phyloP scores from a whole-genome alignment of 768 basidiomycete genomes.

The Chalciporus piperatus region DNA sequence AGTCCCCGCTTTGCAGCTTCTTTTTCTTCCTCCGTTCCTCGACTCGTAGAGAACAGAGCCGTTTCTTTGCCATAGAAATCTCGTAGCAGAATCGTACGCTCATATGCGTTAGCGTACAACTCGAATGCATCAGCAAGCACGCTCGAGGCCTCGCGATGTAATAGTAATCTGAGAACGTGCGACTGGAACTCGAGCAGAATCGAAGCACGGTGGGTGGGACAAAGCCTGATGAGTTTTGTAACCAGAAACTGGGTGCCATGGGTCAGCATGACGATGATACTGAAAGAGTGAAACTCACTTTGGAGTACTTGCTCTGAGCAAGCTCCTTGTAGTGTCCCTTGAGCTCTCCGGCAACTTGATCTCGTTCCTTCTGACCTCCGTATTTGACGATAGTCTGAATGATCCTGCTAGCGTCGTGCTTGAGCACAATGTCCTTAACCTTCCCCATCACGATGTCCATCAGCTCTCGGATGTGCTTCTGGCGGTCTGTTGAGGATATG shows the following conservation, averaged over 20 bases:
- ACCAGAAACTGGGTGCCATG: conserved; percentile 61
- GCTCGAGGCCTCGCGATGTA: conserved; percentile 81
- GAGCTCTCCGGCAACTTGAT: conserved; percentile 80
- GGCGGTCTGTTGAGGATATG: conserved; percentile 65
- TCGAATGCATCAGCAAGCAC: conserved; percentile 89
- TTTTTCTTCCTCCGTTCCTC: conserved; percentile 59
- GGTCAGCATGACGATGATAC: not conserved
- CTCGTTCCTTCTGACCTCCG: conserved; percentile 69
- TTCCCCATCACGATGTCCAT: conserved; percentile 77
- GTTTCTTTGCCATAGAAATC: conserved; percentile 93
- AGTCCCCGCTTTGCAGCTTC: conserved; percentile 66
- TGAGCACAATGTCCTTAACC: conserved; percentile 82
- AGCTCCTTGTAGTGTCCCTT: conserved; percentile 77
- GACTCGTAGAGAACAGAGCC: conserved; percentile 58
- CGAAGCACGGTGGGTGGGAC: conserved; percentile 68
- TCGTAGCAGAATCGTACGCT: conserved; percentile 73
- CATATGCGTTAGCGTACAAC: conserved; percentile 81
- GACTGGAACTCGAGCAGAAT: conserved; percentile 81
- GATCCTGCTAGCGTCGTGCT: conserved; percentile 89
- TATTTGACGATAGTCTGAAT: conserved; percentile 81
- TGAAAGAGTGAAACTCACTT: conserved; percentile 45
- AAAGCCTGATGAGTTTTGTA: conserved; percentile 72
- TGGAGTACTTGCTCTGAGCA: conserved; percentile 87
- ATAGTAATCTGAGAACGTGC: conserved; percentile 69
- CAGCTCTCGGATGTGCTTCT: conserved; percentile 68